Percentiles rank a stretch among this genome's conserved stretches.
Conservation (phyloP, 257 asterid genomes). For the Forsythia viridissima region DNA sequence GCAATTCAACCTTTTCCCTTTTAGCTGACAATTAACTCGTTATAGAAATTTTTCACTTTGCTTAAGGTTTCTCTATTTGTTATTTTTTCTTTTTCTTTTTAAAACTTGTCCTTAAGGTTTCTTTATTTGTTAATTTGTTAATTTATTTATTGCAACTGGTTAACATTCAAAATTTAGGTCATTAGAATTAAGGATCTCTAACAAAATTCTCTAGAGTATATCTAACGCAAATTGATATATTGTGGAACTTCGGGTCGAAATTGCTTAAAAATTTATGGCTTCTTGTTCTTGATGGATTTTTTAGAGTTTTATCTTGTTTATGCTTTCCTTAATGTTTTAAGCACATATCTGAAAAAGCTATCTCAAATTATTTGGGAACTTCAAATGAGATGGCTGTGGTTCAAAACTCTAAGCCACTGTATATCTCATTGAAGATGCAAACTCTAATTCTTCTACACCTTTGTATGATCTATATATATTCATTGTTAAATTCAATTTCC, state of each 20-base stretch:
- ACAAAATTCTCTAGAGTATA: not conserved
- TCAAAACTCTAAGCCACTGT: not conserved
- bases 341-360: not conserved
- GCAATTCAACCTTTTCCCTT: not conserved
- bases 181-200: not conserved
- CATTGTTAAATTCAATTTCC: not conserved
- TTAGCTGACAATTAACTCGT: not conserved
- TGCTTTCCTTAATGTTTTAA: not conserved
- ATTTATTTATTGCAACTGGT: not conserved
- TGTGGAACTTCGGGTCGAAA: not conserved
- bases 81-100: not conserved
- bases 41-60: not conserved
- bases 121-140: not conserved
- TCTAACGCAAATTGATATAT: not conserved
- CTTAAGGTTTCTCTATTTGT: not conserved
- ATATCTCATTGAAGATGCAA: not conserved
- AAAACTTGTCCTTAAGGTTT: not conserved
- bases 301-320: not conserved
- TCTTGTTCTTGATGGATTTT: not conserved
- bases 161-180: not conserved
- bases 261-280: not conserved
- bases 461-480: not conserved
- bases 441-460: not conserved
- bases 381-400: not conserved
- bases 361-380: not conserved